These are phyloP conservation scores for Aspergillus fructus DNA, from an alignment of 2,329 filamentous ascomycete species.

Conservation along the genomic window DNA sequence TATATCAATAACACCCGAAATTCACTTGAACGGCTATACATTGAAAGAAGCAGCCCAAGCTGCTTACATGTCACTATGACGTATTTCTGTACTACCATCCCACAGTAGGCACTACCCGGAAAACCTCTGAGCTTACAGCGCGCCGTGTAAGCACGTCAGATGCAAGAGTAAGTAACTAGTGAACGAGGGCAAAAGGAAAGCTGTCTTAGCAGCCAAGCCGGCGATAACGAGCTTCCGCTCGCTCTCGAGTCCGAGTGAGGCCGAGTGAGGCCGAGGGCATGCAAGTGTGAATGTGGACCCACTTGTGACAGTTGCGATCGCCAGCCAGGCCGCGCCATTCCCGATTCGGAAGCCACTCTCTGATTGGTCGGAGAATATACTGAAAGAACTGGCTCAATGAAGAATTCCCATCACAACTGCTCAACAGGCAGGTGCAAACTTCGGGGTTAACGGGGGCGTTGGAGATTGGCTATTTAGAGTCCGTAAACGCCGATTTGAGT, in stretches of 20 bases:
- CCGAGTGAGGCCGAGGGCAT: neutral
- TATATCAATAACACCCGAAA: neutral
- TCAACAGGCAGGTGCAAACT: neutral
- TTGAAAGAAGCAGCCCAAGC: neutral
- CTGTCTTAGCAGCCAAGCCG: neutral
- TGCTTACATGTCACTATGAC: neutral
- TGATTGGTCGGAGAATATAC: neutral
- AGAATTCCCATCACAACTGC: neutral
- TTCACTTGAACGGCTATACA: neutral
- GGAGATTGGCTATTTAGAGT: neutral
- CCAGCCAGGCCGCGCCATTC: neutral
- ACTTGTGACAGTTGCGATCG: no score
- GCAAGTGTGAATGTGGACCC: neutral
- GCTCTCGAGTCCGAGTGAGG: neutral
- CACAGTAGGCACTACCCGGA: neutral
- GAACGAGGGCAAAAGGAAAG: no score
- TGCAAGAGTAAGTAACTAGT: no score
- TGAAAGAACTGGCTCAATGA: neutral
- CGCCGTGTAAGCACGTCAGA: no score
- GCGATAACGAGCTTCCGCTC: neutral
- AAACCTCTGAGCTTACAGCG: neutral
- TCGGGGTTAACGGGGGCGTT: neutral
- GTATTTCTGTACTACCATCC: neutral
- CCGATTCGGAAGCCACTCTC: conserved; percentile 1
- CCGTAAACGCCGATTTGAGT: neutral